Conservation (phyloP, 345 rosid species). For the Mercurialis annua region DNA sequence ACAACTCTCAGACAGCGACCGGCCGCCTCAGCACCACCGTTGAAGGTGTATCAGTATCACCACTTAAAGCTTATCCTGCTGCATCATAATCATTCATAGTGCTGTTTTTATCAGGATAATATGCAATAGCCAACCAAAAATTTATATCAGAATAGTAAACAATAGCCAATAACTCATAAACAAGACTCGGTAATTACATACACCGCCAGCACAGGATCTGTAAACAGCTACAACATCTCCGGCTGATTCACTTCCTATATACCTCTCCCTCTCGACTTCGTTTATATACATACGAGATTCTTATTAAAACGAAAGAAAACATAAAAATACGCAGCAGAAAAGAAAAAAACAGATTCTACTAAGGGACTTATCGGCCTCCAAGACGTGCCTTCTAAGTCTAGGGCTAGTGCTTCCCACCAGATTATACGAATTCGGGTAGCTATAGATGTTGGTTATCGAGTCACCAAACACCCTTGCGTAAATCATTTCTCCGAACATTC, state of each 20-base stretch:
- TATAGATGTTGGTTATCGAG: constrained; percentile 38
- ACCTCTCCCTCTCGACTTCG: not conserved
- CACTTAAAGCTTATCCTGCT: not conserved
- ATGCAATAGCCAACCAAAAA: too few relatives aligned
- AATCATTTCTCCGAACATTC: constrained; percentile 70
- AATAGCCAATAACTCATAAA: not conserved
- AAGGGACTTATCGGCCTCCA: constrained; percentile 69
- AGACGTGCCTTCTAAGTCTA: constrained; percentile 63
- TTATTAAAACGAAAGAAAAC: constrained; percentile 63
- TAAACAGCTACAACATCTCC: constrained; percentile 1
- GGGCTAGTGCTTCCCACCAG: constrained; percentile 47
- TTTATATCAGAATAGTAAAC: too few relatives aligned
- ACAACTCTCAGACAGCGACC: not conserved
- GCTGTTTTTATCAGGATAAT: not conserved
- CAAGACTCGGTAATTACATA: constrained; percentile 13
- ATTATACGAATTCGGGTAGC: constrained; percentile 51
- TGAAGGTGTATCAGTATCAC: not conserved
- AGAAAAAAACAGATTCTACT: constrained; percentile 73
- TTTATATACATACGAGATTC: constrained; percentile 13
- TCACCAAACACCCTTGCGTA: constrained; percentile 58
- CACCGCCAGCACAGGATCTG: constrained; percentile 15
- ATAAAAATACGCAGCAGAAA: constrained; percentile 57
- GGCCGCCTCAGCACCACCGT: not conserved
- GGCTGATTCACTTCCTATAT: constrained; percentile 2
- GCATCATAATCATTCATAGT: not conserved